Percentiles rank a stretch among this genome's conserved stretches.
Evolutionary conservation across 179 eudicot genomes (phyloP).

Genomic region (Actinidia arguta): DNA sequence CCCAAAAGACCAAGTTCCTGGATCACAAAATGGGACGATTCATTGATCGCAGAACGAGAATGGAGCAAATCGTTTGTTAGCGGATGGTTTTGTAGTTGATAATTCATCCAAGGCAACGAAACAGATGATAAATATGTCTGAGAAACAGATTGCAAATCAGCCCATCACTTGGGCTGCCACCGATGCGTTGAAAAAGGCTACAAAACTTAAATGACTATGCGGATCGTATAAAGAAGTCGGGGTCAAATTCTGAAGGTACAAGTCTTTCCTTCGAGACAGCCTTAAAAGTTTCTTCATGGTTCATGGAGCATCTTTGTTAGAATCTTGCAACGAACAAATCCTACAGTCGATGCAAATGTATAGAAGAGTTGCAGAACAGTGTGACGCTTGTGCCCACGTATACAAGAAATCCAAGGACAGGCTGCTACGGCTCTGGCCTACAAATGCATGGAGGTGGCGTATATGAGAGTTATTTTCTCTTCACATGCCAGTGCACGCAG

Average conservation of each 20-base stretch:
- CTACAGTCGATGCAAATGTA: slow-evolving; percentile 72
- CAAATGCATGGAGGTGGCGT: slow-evolving; percentile 93
- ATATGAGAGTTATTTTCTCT: slow-evolving; percentile 78
- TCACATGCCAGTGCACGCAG: slow-evolving; percentile 69
- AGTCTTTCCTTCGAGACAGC: slow-evolving; percentile 86
- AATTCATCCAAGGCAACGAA: slow-evolving; percentile 50
- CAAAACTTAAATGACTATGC: slow-evolving; percentile 86
- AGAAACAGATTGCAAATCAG: slow-evolving; percentile 53
- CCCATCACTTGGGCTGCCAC: slow-evolving; percentile 53
- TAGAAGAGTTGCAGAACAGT: slow-evolving; percentile 88
- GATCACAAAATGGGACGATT: slow-evolving; percentile 32
- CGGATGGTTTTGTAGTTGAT: slow-evolving; percentile 43
- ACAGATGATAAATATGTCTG: slow-evolving; percentile 45
- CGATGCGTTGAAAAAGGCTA: slow-evolving; percentile 88
- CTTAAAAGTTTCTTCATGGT: slow-evolving; percentile 93
- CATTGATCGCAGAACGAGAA: slow-evolving; percentile 44
- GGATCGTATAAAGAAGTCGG: slow-evolving; percentile 83
- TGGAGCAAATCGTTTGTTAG: slow-evolving; percentile 31
- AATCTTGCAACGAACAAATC: slow-evolving; percentile 67
- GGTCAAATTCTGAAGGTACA: slow-evolving; percentile 63
- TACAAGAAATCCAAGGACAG: slow-evolving; percentile 87
- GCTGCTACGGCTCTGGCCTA: slow-evolving; percentile 98
- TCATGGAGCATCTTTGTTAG: slow-evolving; percentile 85
- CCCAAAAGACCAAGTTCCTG: slow-evolving; percentile 33
- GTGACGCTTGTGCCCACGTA: slow-evolving; percentile 93